Evolutionary conservation across 2,329 filamentous ascomycete genomes (phyloP), one percentile per base, ranked within the genome.

Genomic region (Sporothrix globosa): DNA sequence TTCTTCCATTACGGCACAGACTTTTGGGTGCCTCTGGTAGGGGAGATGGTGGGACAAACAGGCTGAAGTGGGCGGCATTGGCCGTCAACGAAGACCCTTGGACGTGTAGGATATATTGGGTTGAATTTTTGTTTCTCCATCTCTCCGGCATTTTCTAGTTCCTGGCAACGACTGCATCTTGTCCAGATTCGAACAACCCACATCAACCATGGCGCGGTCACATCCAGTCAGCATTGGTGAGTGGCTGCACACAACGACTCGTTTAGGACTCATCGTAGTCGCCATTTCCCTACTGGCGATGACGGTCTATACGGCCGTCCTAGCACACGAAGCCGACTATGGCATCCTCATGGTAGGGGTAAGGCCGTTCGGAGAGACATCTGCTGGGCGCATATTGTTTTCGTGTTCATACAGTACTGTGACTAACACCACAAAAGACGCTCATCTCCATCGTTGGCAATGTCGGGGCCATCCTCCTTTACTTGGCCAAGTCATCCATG

Each of bases 191-290:
- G 6, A 60, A 21, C n/a, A 19, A 7, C 30, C 44, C 11, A 46
- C 44, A 46, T 13, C 14, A 9, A 4, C 17, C n/a, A 58, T 58
- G 30, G 7, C 17, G 6, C 24, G 2, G 30, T 17, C 6, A 34
- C 14, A 58, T n/a, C 54, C 27, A 2, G 11, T 27, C 14, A n/a
- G 30, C 27, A 19, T 39, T 13, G 54, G 27, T 14, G 14, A 19
- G 27, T 58, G 54, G 27, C 14, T 58, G 54, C 54, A 58, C 54
- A 58, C 17, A 7, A 58, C 54, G 24, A n/a, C 39, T 34, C 54
- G 54, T 17, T 10, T 39, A 7, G 27, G 27, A 1, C 27, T 58
- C 14, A 58, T 58, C n/a, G 27, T 27, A 19, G 7, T 14, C 11
- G 54, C 27, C 27, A 17, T 58, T 9, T 14, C 27, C 1, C 54